Percentiles rank a stretch among this genome's conserved stretches.
Conservation (phyloP, 441 rosid genomes). For the Pelargonium cotyledonis region DNA sequence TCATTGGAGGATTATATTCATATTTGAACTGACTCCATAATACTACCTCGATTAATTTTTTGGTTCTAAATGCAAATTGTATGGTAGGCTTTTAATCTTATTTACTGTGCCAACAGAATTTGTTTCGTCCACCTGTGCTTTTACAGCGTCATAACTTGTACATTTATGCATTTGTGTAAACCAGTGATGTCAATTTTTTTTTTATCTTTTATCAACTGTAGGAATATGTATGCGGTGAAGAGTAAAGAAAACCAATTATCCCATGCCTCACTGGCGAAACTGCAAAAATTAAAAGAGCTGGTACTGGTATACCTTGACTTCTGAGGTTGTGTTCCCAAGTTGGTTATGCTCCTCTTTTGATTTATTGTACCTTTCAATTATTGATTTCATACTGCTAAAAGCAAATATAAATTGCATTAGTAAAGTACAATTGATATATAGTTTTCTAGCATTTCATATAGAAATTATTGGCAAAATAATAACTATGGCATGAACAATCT, state of each 20-base stretch:
- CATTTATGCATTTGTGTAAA: too few relatives aligned
- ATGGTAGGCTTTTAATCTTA: too few relatives aligned
- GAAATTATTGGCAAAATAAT: not conserved
- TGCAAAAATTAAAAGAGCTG: not conserved
- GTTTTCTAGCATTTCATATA: not conserved
- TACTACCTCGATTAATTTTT: too few relatives aligned
- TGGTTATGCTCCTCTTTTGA: conserved; percentile 65
- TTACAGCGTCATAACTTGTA: too few relatives aligned
- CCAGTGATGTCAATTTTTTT: too few relatives aligned
- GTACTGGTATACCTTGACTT: conserved; percentile 51
- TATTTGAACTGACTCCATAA: too few relatives aligned
- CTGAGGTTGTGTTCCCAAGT: conserved; percentile 50
- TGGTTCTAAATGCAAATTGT: too few relatives aligned
- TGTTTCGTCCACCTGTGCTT: too few relatives aligned
- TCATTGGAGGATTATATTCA: too few relatives aligned
- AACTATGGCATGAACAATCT: too few relatives aligned
- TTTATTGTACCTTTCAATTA: conserved; percentile 72
- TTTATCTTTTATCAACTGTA: too few relatives aligned
- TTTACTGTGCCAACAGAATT: too few relatives aligned
- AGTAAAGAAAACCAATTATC: not conserved
- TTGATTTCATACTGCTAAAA: conserved; percentile 63
- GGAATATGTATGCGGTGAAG: not conserved
- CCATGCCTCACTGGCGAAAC: not conserved
- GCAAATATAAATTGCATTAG: conserved; percentile 25
- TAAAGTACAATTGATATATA: not conserved